phyloP scores from a whole-genome alignment of 148 eudicot genomes.

The Camellia lanceoleosa region DNA sequence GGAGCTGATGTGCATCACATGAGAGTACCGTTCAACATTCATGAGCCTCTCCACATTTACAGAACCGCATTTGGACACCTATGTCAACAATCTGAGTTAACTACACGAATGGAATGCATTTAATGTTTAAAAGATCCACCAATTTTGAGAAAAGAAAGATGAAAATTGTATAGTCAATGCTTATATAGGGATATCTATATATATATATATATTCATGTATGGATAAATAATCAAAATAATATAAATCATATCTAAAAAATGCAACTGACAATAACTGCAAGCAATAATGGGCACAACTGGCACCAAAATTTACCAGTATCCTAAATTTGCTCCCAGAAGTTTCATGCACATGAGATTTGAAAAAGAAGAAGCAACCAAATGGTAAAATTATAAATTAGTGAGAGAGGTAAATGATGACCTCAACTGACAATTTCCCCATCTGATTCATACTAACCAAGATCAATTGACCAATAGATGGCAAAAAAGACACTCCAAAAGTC shows the following conservation, averaged over 20 bases:
- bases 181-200: background rate
- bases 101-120: background rate
- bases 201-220: background rate
- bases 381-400: background rate
- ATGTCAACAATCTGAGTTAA: conserved; percentile 16
- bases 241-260: background rate
- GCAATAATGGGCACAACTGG: background rate
- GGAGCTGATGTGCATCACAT: conserved; percentile 98
- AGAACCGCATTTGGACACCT: conserved; percentile 91
- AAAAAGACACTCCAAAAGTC: background rate
- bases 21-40: conserved; percentile 85
- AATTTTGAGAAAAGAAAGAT: background rate
- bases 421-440: background rate
- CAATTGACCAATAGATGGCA: background rate
- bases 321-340: background rate
- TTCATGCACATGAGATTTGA: background rate
- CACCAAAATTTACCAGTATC: background rate
- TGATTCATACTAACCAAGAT: background rate
- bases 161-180: background rate
- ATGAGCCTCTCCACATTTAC: conserved; percentile 83
- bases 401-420: background rate
- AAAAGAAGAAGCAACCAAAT: background rate
- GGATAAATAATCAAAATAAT: background rate
- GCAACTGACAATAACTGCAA: background rate
- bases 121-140: background rate